A percentile compares a stretch with the other conserved stretches of the same genome.
Evolutionary conservation across 2,329 filamentous ascomycete species (phyloP).

Genomic region (Xylaria arbuscula): DNA sequence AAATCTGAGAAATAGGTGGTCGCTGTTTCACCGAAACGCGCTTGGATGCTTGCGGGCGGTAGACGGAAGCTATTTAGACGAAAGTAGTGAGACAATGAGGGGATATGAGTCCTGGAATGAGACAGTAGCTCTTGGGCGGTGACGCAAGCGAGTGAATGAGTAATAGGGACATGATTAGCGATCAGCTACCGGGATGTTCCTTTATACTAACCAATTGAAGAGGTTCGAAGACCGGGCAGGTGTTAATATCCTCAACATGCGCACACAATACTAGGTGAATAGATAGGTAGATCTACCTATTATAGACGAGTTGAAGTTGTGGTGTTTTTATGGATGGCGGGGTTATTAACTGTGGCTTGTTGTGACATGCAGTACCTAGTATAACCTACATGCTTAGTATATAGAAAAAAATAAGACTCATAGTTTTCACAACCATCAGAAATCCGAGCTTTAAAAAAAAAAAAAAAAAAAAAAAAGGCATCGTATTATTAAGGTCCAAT

Average conservation of each 20-base stretch:
- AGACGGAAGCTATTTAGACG: neutral
- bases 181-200: neutral
- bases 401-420: no score
- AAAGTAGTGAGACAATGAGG: constrained; percentile 4
- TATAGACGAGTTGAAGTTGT: no score
- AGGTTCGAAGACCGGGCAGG: no score
- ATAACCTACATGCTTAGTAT: no score
- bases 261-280: no score
- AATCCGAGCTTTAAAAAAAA: no score
- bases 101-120: neutral
- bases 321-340: neutral
- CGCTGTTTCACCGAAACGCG: neutral
- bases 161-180: neutral
- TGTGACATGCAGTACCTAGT: neutral
- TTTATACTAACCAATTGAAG: neutral
- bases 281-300: no score
- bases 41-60: neutral
- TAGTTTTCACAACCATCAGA: no score
- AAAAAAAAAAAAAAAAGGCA: no score
- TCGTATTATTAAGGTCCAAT: no score
- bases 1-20: neutral
- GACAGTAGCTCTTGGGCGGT: neutral
- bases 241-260: no score
- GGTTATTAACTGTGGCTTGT: constrained; percentile 10
- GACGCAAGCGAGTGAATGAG: constrained; percentile 9